phyloP scores from a whole-genome alignment of 345 rosid genomes.

The Gossypium australe region DNA sequence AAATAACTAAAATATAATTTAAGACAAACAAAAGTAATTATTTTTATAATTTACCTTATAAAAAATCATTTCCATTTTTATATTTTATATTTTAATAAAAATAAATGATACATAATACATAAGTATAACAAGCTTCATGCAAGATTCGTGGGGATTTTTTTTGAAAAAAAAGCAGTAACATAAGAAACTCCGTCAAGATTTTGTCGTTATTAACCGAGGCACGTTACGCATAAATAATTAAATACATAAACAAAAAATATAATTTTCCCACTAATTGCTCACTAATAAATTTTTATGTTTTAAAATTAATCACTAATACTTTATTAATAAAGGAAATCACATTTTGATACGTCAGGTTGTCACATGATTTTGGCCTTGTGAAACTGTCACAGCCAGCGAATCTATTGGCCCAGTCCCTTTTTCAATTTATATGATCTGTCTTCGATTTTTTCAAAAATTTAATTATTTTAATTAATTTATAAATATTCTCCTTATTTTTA shows the following conservation, averaged over 20 bases:
- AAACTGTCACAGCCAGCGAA: slow-evolving; percentile 19
- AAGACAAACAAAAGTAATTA: accelerated
- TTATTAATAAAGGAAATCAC: background rate
- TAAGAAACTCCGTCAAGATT: slow-evolving; percentile 1
- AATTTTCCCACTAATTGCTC: background rate
- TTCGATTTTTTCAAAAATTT: slow-evolving; percentile 10
- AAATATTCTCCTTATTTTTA: background rate
- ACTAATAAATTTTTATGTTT: background rate
- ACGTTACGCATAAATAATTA: background rate
- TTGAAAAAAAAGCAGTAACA: background rate
- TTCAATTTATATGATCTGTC: background rate
- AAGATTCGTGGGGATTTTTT: too few relatives aligned
- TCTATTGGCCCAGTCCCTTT: background rate
- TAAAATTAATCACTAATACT: background rate
- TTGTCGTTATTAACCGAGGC: background rate
- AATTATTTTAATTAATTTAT: background rate
- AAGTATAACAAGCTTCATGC: too few relatives aligned
- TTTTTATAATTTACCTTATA: too few relatives aligned
- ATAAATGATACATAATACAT: too few relatives aligned
- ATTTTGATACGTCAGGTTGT: background rate
- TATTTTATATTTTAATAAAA: too few relatives aligned
- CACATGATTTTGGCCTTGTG: slow-evolving; percentile 2
- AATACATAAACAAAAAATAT: too few relatives aligned
- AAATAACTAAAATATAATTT: too few relatives aligned
- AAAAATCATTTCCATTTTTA: too few relatives aligned